These are phyloP conservation scores for Erysimum cheiri DNA, from an alignment of 441 rosid species.

Conservation along the genomic window DNA sequence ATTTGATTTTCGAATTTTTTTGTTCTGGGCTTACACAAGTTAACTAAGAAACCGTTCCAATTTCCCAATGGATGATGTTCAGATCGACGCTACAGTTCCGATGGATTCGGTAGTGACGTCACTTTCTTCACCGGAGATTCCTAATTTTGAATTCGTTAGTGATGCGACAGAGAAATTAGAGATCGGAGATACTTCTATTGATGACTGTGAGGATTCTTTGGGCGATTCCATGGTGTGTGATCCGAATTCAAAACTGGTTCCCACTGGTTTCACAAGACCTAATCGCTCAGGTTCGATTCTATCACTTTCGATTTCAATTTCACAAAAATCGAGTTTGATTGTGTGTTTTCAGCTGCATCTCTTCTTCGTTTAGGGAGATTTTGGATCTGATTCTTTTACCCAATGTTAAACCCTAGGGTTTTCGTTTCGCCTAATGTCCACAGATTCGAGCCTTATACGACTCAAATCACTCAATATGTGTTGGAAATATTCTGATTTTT, in stretches of 20 bases:
- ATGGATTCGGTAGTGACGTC: conserved; percentile 33
- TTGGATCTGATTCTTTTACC: conserved; percentile 14
- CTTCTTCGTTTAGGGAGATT: background rate
- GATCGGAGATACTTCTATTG: conserved; percentile 44
- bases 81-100: conserved; percentile 31
- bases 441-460: background rate
- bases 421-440: background rate
- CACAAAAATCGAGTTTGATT: background rate
- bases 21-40: background rate
- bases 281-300: conserved; percentile 53
- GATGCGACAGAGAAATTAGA: conserved; percentile 45
- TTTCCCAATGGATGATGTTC: conserved; percentile 54
- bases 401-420: conserved; percentile 1
- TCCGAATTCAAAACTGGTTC: conserved; percentile 64
- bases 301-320: conserved; percentile 10
- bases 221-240: conserved; percentile 75
- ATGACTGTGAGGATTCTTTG: conserved; percentile 50
- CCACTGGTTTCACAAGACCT: conserved; percentile 58
- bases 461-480: background rate
- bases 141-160: conserved; percentile 46
- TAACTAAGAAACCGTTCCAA: background rate
- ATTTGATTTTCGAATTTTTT: background rate
- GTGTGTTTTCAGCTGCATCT: conserved; percentile 1
- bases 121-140: conserved; percentile 37
- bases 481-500: background rate